phyloP scores from a whole-genome alignment of 805 yeast genomes.

The Wickerhamiella bombiphila region DNA sequence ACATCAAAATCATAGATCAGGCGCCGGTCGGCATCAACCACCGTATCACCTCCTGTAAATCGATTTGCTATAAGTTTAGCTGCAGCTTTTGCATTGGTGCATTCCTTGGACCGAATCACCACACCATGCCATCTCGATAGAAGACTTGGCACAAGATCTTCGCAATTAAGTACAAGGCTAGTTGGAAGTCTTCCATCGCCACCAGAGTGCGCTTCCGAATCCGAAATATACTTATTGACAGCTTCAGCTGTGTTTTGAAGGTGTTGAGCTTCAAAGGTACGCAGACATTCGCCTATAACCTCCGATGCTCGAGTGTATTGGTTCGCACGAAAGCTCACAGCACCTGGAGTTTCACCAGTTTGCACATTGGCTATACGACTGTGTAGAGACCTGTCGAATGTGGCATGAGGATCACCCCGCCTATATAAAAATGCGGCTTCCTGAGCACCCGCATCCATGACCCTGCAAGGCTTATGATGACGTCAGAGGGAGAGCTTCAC shows the following conservation, averaged over 20 bases:
- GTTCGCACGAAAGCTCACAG: neutral
- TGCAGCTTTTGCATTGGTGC: slow-evolving; percentile 23
- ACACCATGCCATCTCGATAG: slow-evolving; percentile 14
- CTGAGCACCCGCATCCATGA: too few species aligned
- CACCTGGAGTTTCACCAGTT: neutral
- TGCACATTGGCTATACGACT: neutral
- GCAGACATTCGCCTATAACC: neutral
- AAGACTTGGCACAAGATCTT: slow-evolving; percentile 16
- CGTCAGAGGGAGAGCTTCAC: too few species aligned
- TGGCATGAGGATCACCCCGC: neutral
- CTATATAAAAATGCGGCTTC: neutral
- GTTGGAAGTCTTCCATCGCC: slow-evolving; percentile 1
- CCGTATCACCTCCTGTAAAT: slow-evolving; percentile 18
- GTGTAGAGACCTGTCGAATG: neutral
- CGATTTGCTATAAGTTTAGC: slow-evolving; percentile 23
- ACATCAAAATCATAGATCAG: slow-evolving; percentile 26
- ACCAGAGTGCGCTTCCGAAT: neutral
- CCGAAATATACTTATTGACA: slow-evolving; percentile 1
- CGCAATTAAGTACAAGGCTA: slow-evolving; percentile 6
- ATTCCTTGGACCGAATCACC: slow-evolving; percentile 24
- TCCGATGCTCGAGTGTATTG: neutral
- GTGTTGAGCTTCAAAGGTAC: neutral
- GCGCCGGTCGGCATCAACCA: slow-evolving; percentile 20
- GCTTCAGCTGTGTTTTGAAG: neutral
- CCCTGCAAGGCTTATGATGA: too few species aligned